Base-by-base conservation (phyloP, 495 filamentous ascomycete genomes). In the Penicillium dipodomyicola region DNA sequence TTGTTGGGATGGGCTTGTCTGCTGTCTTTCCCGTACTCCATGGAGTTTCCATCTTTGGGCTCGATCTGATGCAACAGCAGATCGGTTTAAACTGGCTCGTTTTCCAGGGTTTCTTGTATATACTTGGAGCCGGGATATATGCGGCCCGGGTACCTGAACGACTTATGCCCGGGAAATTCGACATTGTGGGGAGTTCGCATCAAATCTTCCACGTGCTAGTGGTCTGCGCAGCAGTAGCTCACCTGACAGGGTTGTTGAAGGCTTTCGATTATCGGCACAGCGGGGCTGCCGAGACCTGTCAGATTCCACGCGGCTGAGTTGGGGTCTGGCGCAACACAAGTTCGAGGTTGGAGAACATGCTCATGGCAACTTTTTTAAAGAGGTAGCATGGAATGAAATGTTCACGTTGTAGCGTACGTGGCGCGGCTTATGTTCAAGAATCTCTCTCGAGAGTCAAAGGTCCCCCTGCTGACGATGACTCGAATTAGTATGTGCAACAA, bases 71-170 rank as follows among this genome's bases (percentile, higher is more conserved):
- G 65, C 77, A 85, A 29, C 72, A 83, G 27, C 82, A 85, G 54
- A 96, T 97, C 68, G 90, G 91, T 3, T 83, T 98, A 27, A 78
- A 73, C 43, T 97, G 90, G 90, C 74, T 96, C n/a, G 65, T 91
- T 2, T 62, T 84, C 4, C 87, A 97, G 67, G 94, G 93, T 2
- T 77, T 80, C 40, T 65, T 97, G 43, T 97, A 98, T 74, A 87
- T 97, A 29, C 70, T 88, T 23, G 94, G 95, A 9, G 94, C 94
- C 9, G 83, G 77, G 25, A 77, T 97, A 30, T 96, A 96, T 71
- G 92, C 90, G 22, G 77, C 79, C 53, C 77, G 80, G 9, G 69
- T 82, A 47, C 80, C 80, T 17, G 80, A 83, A 60, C 69, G 78
- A 43, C 64, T 79, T 43, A 54, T 57, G 37, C 80, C 80, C 10